A percentile compares a stretch with the other conserved stretches of the same genome.
phyloP scores from a whole-genome alignment of 257 asterid species.

The Solanum habrochaites region DNA sequence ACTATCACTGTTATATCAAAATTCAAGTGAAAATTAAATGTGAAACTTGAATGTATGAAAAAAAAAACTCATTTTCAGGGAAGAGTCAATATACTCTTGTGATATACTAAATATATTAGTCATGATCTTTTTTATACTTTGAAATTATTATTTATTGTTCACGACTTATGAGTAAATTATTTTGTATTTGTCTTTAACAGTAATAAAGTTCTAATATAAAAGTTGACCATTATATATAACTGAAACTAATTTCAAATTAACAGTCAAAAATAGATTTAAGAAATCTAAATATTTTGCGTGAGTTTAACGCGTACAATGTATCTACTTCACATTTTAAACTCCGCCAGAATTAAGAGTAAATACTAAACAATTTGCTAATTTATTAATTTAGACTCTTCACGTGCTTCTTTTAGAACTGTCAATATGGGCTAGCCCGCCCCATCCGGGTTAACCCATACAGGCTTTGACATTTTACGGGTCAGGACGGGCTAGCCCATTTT shows the following conservation, averaged over 20 bases:
- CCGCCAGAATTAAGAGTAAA: fast-evolving
- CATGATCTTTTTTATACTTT: neutral
- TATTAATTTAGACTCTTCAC: too few relatives aligned
- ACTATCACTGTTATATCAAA: neutral
- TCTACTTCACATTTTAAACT: neutral
- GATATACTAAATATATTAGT: neutral
- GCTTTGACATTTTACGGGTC: too few relatives aligned
- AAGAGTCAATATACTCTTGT: neutral
- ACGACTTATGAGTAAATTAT: neutral
- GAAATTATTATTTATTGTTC: neutral
- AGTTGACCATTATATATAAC: neutral
- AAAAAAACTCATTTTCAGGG: neutral
- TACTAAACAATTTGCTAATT: neutral
- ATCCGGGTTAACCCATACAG: too few relatives aligned
- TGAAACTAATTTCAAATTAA: neutral
- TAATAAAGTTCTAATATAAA: neutral
- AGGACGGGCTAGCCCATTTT: too few relatives aligned
- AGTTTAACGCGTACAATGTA: neutral
- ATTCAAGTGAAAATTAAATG: neutral
- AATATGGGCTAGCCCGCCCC: too few relatives aligned
- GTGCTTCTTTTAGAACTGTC: neutral
- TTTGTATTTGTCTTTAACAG: neutral
- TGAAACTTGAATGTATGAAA: neutral
- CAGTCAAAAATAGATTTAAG: neutral
- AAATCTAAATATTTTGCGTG: neutral